These are phyloP conservation scores for Pseudocohnilembus persalinus DNA, from an alignment of 169 alveolate species.

Conservation along the genomic window DNA sequence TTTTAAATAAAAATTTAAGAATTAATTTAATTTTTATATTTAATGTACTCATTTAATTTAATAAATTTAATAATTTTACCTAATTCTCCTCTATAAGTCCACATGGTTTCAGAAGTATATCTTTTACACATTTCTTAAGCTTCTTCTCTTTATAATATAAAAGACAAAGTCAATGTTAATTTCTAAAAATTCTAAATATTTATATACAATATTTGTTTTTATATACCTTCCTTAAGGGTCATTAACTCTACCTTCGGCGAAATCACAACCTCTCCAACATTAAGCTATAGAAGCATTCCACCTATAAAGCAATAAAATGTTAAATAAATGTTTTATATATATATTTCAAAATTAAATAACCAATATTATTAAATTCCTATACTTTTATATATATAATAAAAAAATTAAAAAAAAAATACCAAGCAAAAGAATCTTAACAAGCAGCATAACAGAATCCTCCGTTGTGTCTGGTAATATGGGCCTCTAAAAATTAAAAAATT, in stretches of 20 bases:
- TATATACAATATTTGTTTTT: background rate
- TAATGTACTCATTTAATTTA: background rate
- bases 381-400: background rate
- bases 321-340: background rate
- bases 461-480: conserved; percentile 51
- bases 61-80: conserved; percentile 34
- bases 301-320: background rate
- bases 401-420: conserved; percentile 40
- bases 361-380: background rate
- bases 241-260: conserved; percentile 59
- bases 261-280: conserved; percentile 77
- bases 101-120: conserved; percentile 52
- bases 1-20: background rate
- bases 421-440: conserved; percentile 67
- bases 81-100: conserved; percentile 52
- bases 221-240: conserved; percentile 53
- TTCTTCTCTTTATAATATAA: conserved; percentile 34
- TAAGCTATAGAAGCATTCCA: conserved; percentile 63
- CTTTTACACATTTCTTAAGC: conserved; percentile 76
- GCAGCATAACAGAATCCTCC: conserved; percentile 77
- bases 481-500: no score
- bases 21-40: conserved; percentile 21
- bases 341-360: background rate
- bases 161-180: background rate
- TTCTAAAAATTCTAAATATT: background rate